Conservation (phyloP, 2,329 filamentous ascomycete species). For the Epichloe gansuensis region DNA sequence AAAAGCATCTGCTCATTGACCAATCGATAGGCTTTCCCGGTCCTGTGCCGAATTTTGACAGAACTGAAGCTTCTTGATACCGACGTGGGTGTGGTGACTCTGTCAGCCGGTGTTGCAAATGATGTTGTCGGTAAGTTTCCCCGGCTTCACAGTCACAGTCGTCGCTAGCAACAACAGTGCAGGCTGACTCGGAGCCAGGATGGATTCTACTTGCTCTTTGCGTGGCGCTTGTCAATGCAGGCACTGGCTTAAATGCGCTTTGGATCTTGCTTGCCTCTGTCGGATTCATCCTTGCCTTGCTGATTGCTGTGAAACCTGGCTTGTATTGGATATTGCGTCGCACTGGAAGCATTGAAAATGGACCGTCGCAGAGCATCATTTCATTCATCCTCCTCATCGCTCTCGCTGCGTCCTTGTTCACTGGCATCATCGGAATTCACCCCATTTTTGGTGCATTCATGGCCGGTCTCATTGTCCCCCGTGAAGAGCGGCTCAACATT, state of each 20-base stretch:
- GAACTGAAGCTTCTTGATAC: conserved; percentile 79
- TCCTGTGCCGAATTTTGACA: conserved; percentile 85
- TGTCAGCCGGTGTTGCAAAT: conserved; percentile 86
- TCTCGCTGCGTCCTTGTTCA: conserved; percentile 74
- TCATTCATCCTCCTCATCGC: conserved; percentile 70
- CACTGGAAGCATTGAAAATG: conserved; percentile 71
- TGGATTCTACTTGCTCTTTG: conserved; percentile 92
- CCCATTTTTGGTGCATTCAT: conserved; percentile 91
- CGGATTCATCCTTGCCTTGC: conserved; percentile 65
- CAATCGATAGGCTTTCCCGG: conserved; percentile 52
- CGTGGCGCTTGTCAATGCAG: conserved; percentile 83
- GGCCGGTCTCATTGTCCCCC: conserved; percentile 78
- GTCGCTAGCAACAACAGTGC: neutral
- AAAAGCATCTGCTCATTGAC: neutral
- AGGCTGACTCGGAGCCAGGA: conserved; percentile 12
- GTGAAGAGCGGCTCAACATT: conserved; percentile 81
- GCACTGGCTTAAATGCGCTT: conserved; percentile 67
- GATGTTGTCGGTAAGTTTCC: conserved; percentile 43
- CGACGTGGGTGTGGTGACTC: conserved; percentile 73
- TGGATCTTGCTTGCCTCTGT: conserved; percentile 69
- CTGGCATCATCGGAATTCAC: conserved; percentile 80
- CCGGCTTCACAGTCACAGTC: neutral
- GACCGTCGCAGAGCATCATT: conserved; percentile 75
- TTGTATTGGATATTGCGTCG: conserved; percentile 65
- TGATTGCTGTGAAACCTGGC: conserved; percentile 57